phyloP scores from a whole-genome alignment of 2,329 filamentous ascomycete genomes.

The Talaromyces albobiverticillius region DNA sequence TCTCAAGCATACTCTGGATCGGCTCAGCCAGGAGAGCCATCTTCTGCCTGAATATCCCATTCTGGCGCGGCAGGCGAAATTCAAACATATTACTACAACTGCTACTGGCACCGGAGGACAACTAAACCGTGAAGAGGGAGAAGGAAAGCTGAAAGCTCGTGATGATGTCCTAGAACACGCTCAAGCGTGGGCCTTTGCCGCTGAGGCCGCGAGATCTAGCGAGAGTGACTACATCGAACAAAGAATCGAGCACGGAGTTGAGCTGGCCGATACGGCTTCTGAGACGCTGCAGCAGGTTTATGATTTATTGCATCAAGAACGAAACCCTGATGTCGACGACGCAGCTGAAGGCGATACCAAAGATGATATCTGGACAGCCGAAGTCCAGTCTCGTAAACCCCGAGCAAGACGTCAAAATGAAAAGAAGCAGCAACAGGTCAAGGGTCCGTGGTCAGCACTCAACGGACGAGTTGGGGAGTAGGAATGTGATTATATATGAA shows the following conservation, averaged over 20 bases:
- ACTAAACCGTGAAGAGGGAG: conserved; percentile 27
- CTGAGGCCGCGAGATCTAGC: conserved; percentile 28
- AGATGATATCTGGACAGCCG: conserved; percentile 31
- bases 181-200: conserved; percentile 41
- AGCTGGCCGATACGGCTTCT: conserved; percentile 28
- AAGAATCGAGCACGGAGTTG: conserved; percentile 29
- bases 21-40: conserved; percentile 41
- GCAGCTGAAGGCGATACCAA: conserved; percentile 13
- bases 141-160: conserved; percentile 13
- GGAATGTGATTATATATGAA: no score
- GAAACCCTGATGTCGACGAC: conserved; percentile 23
- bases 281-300: conserved; percentile 32
- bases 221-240: conserved; percentile 34
- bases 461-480: conserved; percentile 31
- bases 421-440: conserved; percentile 23
- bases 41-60: conserved; percentile 42
- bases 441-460: conserved; percentile 37
- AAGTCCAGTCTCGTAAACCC: conserved; percentile 25
- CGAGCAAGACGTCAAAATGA: conserved; percentile 13
- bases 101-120: conserved; percentile 14
- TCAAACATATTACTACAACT: conserved; percentile 31
- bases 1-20: conserved; percentile 34
- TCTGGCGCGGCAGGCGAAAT: conserved; percentile 33
- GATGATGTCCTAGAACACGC: conserved; percentile 34
- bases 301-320: conserved; percentile 32